Conservation (phyloP, 2,329 filamentous ascomycete genomes). For the Pezizomycotina sp. region DNA sequence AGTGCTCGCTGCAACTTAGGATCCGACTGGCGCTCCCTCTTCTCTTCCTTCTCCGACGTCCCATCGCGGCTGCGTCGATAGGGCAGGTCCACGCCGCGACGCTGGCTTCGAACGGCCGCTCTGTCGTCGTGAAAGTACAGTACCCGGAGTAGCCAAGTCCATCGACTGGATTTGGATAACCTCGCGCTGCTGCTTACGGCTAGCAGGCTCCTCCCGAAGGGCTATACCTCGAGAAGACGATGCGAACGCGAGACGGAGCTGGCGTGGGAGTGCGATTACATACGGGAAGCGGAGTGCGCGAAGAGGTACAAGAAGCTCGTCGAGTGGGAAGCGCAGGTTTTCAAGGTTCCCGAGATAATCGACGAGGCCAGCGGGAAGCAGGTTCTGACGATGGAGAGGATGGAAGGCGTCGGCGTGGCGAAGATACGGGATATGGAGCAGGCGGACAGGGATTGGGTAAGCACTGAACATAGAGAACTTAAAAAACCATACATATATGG, state of each 20-base stretch:
- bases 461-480: conserved; percentile 51
- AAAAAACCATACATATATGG: too few species aligned
- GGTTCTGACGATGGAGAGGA: conserved; percentile 83
- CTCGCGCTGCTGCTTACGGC: conserved; percentile 79
- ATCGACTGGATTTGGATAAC: conserved; percentile 93
- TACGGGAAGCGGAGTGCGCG: conserved; percentile 69
- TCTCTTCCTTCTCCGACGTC: conserved; percentile 71
- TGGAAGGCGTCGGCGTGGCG: conserved; percentile 73
- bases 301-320: conserved; percentile 61
- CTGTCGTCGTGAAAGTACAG: conserved; percentile 88
- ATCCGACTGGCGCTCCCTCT: conserved; percentile 66
- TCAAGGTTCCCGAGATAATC: conserved; percentile 64
- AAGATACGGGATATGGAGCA: conserved; percentile 61
- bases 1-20: conserved; percentile 69
- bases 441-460: conserved; percentile 84
- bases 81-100: conserved; percentile 85
- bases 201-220: conserved; percentile 74
- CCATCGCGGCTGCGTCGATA: conserved; percentile 89
- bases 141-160: conserved; percentile 92
- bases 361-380: conserved; percentile 65
- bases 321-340: conserved; percentile 54
- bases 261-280: conserved; percentile 93
- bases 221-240: conserved; percentile 80
- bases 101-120: conserved; percentile 51
- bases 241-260: too few species aligned